Evolutionary conservation across 228 moss, liverwort and hornwort genomes (phyloP), one percentile per base, ranked within the genome.

Genomic region (Sphagnum fallax): DNA sequence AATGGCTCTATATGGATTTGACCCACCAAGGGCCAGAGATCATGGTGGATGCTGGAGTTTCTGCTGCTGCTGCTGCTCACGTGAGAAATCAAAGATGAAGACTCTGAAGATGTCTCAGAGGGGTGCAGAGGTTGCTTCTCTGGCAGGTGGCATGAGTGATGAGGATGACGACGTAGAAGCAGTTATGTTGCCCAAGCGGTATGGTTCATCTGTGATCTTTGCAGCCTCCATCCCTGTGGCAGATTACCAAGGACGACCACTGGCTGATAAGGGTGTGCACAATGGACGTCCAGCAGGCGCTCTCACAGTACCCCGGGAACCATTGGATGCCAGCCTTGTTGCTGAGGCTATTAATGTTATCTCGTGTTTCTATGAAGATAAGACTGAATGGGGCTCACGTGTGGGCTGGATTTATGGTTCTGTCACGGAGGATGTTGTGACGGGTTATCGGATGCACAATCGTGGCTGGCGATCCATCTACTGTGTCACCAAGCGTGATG

Each of bases 391-490:
- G 87, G 87, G 87, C 49, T 79, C 67, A 1, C 83, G 87, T 48
- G 87, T 87, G 66, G 87, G 83, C 47, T 83, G 83, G 83, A 76
- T 76, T 66, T 76, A 80, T 18, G 75, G 75, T 6, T 74, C 74
- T 52, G 74, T 74, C 16, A 74, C 83, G 70, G 83, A 83, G 80
- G 83, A 83, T 67, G 83, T 83, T 55, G 83, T 83, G 4, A 83
- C 83, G 49, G 83, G 83, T 65, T 83, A 76, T n/a, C 79, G 83
- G 14, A 83, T 87, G 87, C 87, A 87, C 77, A 87, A 87, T 69
- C 87, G 87, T 81, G 87, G 87, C 32, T 87, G 87, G 87, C 83
- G 83, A 16, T 87, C 87, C 5, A 71, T 87, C 47, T 87, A 87
- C 52, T 87, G 87, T 49, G 81, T 87, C 57, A 87, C 87, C 47